These are phyloP conservation scores for Vigna hirtella DNA, from an alignment of 306 rosid species.

Conservation along the genomic window DNA sequence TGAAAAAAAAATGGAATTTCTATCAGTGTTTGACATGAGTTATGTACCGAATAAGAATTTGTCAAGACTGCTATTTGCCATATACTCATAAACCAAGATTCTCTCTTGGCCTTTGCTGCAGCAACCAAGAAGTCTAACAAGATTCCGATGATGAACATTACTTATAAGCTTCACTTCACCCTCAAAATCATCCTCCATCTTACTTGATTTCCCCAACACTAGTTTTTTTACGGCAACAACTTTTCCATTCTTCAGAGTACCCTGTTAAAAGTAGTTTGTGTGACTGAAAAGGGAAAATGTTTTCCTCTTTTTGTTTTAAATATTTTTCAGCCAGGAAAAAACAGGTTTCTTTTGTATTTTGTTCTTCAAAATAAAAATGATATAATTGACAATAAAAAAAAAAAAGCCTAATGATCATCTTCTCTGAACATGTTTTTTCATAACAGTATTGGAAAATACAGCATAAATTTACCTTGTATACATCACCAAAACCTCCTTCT, in stretches of 20 bases:
- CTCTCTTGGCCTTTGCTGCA: conserved; percentile 59
- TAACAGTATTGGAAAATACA: background rate
- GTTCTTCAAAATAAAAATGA: too few species aligned
- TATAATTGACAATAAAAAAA: too few species aligned
- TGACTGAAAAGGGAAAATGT: background rate
- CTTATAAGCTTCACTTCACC: conserved; percentile 76
- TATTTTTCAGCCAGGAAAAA: too few species aligned
- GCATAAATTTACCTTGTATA: conserved; percentile 61
- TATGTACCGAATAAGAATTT: conserved; percentile 67
- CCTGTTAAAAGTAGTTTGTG: background rate
- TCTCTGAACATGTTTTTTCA: background rate
- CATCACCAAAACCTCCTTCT: conserved; percentile 76
- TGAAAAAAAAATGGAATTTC: background rate
- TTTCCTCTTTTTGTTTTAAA: background rate
- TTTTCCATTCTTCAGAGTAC: conserved; percentile 45
- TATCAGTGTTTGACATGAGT: background rate
- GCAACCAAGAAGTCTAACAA: conserved; percentile 15
- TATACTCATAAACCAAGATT: conserved; percentile 72
- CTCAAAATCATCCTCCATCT: conserved; percentile 59
- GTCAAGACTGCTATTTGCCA: conserved; percentile 71
- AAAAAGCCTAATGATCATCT: background rate
- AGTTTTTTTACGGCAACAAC: conserved; percentile 71
- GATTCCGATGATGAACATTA: conserved; percentile 19
- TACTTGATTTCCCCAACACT: conserved; percentile 53
- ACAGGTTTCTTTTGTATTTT: too few species aligned